phyloP scores from a whole-genome alignment of 2,329 filamentous ascomycete genomes.

The Epicoccum sorghinum region DNA sequence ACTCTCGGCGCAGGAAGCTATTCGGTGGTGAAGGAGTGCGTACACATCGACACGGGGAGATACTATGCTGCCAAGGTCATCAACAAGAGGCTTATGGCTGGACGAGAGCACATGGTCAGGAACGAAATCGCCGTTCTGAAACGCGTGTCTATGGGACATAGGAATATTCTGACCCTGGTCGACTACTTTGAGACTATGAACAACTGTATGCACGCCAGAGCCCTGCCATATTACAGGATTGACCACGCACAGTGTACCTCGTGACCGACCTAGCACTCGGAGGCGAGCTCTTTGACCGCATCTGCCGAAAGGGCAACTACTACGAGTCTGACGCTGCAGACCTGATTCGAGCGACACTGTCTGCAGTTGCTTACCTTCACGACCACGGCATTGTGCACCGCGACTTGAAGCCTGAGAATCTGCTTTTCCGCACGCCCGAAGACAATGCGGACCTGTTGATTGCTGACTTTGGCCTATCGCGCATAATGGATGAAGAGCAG shows the following conservation, averaged over 20 bases:
- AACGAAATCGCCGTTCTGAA: constrained; percentile 99
- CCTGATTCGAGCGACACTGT: constrained; percentile 90
- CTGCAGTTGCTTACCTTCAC: constrained; percentile 97
- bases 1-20: constrained; percentile 96
- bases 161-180: constrained; percentile 95
- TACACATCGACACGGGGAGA: constrained; percentile 95
- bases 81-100: constrained; percentile 97
- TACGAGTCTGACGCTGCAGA: constrained; percentile 97
- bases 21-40: constrained; percentile 98
- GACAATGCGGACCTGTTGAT: constrained; percentile 97
- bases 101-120: constrained; percentile 95
- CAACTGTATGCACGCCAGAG: constrained; percentile 67
- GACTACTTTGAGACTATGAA: constrained; percentile 99
- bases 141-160: constrained; percentile 97
- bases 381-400: constrained; percentile 98
- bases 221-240: constrained; percentile 3
- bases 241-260: constrained; percentile 71
- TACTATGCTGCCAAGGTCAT: constrained; percentile 99
- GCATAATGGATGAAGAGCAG: constrained; percentile 99
- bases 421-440: constrained; percentile 95
- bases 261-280: constrained; percentile 96
- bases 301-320: constrained; percentile 97
- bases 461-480: constrained; percentile 91
- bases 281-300: constrained; percentile 96
- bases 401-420: constrained; percentile 95